Base-by-base conservation (phyloP, 1,139 yeast genomes). In the Kodamaea alishanica region DNA sequence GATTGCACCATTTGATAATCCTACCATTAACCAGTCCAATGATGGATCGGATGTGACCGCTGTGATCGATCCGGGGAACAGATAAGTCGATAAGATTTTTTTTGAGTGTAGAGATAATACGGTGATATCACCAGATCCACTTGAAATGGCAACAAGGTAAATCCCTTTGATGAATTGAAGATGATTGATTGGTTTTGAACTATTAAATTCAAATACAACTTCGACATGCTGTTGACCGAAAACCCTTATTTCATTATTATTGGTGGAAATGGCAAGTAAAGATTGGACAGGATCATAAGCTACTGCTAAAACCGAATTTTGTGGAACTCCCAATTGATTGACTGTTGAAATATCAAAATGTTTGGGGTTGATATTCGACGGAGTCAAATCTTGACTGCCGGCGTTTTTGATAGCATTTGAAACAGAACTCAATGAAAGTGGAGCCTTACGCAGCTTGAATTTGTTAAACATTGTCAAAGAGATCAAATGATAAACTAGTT, bases 211-310 rank as follows among this genome's bases (percentile, higher is more conserved):
- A 52, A 89, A 75, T 5, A 77, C 80, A 6, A 81, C 87, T 46
- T 85, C 88, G 6, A 90, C 96, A 38, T 84, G 79, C 36, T 82
- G 80, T 55, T 85, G 92, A 2, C 98, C 98, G 53, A 80, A 83
- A 4, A 92, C 84, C 49, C 87, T 80, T 15, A 92, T 73, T 36
- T 79, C 79, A 33, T 89, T 87, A 8, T 63, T 58, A 31, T 72
- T 78, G 0, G 96, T 88, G 3, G 94, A 83, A 0, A 88, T 66
- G 0, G 97, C 97, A 49, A 89, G 61, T 32, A 92, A 70, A 35
- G 95, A 80, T 56, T 92, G 98, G 1, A 87, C 82, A 1, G 95
- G 95, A 58, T 92, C 97, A 59, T 73, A 86, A 0, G 95, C 95
- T 32, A 81, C 61, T 0, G 86, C 79, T 23, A 77, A 64, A 3